A percentile compares a stretch with the other conserved stretches of the same genome.
phyloP scores from a whole-genome alignment of 225 moss, liverwort and hornwort species.

The Pseudoscleropodium purum region DNA sequence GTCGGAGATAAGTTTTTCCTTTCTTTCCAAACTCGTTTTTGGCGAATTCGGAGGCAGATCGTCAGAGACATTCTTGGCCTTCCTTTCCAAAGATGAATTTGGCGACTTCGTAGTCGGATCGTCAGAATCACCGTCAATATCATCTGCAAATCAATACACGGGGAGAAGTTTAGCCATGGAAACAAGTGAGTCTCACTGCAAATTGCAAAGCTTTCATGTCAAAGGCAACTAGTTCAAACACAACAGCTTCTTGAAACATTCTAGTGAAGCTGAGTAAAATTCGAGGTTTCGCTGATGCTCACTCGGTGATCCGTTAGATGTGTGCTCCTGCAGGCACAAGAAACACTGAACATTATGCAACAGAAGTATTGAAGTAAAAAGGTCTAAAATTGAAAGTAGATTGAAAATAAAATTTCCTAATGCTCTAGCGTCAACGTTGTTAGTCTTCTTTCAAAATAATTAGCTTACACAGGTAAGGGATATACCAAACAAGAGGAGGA shows the following conservation, averaged over 20 bases:
- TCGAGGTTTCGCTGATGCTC: conserved; percentile 34
- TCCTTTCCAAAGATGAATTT: conserved; percentile 10
- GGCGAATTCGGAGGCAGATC: not conserved
- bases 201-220: not conserved
- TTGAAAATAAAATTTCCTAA: not conserved
- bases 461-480: not conserved
- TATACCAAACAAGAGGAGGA: not conserved
- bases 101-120: not conserved
- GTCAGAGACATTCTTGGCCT: not conserved
- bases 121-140: conserved; percentile 42
- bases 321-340: conserved; percentile 17
- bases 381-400: not conserved
- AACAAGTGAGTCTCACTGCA: not conserved
- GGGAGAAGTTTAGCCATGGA: not conserved
- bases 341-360: not conserved
- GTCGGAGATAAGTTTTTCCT: not conserved
- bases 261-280: conserved; percentile 29
- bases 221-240: not conserved
- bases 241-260: not conserved
- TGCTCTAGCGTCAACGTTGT: not conserved
- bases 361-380: not conserved
- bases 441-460: not conserved
- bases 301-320: conserved; percentile 42
- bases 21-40: conserved; percentile 12
- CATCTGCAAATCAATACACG: conserved; percentile 23